A percentile compares a stretch with the other conserved stretches of the same genome.
These are phyloP conservation scores for Hemileia vastatrix DNA, from an alignment of 1,284 basidiomycete genomes.

Conservation along the genomic window DNA sequence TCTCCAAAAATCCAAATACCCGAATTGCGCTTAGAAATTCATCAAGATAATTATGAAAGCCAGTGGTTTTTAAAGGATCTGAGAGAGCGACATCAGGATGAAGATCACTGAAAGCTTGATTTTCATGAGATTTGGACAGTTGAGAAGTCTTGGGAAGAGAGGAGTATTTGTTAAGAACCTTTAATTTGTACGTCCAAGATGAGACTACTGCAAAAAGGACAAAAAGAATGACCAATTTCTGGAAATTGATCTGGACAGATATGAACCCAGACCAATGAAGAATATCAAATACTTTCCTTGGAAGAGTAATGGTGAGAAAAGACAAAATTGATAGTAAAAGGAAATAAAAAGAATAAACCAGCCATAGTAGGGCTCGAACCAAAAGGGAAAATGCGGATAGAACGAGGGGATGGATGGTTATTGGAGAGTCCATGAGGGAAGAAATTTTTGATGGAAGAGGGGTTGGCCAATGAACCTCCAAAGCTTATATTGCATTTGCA, in stretches of 20 bases:
- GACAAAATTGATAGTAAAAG: slow-evolving; percentile 9
- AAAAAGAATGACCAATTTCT: slow-evolving; percentile 70
- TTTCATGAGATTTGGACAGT: slow-evolving; percentile 62
- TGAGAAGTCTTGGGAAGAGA: slow-evolving; percentile 36
- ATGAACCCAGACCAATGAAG: slow-evolving; percentile 21
- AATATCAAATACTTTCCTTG: slow-evolving; percentile 1
- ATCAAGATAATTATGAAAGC: slow-evolving; percentile 85
- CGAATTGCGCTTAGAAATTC: slow-evolving; percentile 88
- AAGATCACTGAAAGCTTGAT: slow-evolving; percentile 47
- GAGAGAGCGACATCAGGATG: slow-evolving; percentile 76
- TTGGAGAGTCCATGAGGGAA: slow-evolving; percentile 14
- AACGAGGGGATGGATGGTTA: slow-evolving; percentile 58
- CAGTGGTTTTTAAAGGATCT: slow-evolving; percentile 58
- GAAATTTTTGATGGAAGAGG: no score
- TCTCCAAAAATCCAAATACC: slow-evolving; percentile 90
- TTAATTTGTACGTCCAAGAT: slow-evolving; percentile 57
- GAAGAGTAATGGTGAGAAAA: slow-evolving; percentile 13
- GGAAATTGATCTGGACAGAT: slow-evolving; percentile 63
- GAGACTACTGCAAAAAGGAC: slow-evolving; percentile 56
- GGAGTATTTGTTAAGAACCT: slow-evolving; percentile 48
- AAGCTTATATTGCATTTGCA: no score
- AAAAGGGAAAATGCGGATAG: slow-evolving; percentile 82
- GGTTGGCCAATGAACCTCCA: no score
- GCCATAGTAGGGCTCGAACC: slow-evolving; percentile 46
- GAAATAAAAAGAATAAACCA: slow-evolving; percentile 8